Base-by-base conservation (phyloP, 140 eudicot genomes). In the Senecio squalidus region DNA sequence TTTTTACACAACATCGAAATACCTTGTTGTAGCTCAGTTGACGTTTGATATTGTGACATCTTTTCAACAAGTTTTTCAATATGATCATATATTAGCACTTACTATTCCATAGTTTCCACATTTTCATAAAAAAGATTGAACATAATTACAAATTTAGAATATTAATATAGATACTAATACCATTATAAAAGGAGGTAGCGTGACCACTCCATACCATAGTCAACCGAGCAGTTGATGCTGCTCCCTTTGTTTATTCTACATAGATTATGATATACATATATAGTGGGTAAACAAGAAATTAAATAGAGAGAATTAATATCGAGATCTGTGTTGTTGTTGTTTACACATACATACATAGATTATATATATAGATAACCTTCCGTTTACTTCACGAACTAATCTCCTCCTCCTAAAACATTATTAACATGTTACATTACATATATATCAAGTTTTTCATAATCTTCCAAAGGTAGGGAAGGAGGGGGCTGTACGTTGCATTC, bases 361-460 rank as follows among this genome's bases (percentile, higher is more conserved):
- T 1, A 9, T n/a, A n/a, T n/a, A n/a, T n/a, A n/a, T 20, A 41
- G 4, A n/a, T 49, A 49, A 69, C 68, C 54, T 69, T 53, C 75
- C 68, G 69, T 69, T 50, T 38, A 69, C 69, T 69, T 69, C 68
- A 69, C 75, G 75, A 69, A 69, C 16, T 13, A 38, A 16, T 53
- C 53, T 23, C 51, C 16, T 44, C 22, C 24, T 4, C 67, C 67
- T n/a, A n/a, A n/a, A n/a, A n/a, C n/a, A n/a, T n/a, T n/a, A n/a
- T n/a, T n/a, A n/a, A n/a, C n/a, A n/a, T n/a, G n/a, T n/a, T n/a
- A n/a, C n/a, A n/a, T 11, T 49, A 15, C 34, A 17, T 11, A 21
- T 18, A 6, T 46, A 17, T 20, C 28, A 2, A 30, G 14, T 9
- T 41, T 36, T 63, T 23, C 50, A 15, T 49, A 64, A 49, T 22